Evolutionary conservation across 2,329 filamentous ascomycete genomes (phyloP), one percentile per base, ranked within the genome.

Genomic region (Fusarium chaquense): DNA sequence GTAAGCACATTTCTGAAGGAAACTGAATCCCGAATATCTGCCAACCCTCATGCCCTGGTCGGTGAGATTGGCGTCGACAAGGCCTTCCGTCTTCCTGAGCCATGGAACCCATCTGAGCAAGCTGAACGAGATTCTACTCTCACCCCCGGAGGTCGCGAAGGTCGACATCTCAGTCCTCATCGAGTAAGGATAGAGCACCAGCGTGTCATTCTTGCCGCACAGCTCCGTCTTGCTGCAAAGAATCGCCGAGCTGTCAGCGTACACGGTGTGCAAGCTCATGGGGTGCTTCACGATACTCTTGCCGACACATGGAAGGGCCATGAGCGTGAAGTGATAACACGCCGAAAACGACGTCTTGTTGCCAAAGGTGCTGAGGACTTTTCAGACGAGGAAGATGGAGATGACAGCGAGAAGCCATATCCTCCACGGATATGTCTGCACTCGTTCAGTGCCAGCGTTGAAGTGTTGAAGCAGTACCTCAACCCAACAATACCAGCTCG

Each of bases 381-480:
- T 55, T 82, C 77, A 4, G 79, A 77, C 3, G 74, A 81, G 0
- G 75, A 77, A 54, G 74, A 76, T 20, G 73, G 76, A 26, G 73
- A 76, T 30, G 73, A 41, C 5, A 54, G 43, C 32, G 65, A 62
- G 2, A 89, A 86, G 63, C 90, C 92, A 0, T 98, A 91, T 72
- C 94, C 96, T 6, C 94, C 94, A 1, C 85, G 94, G 11, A 91
- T 98, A 76, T 99, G 96, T 76, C 87, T 99, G 62, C 96, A 99
- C 79, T 98, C 94, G 0, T 99, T 94, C 79, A 97, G 92, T 49
- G 95, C 93, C 1, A 87, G 91, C 8, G 84, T 88, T 13, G 90
- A 96, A 59, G 86, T 90, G 33, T 81, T 98, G 38, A 90, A 87
- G 69, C 93, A 94, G 78, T 98, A 97, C 75, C 81, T 93, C 49